Evolutionary conservation across 2,329 filamentous ascomycete species (phyloP), one percentile per base, ranked within the genome.

Genomic region (Scytalidium sp.): DNA sequence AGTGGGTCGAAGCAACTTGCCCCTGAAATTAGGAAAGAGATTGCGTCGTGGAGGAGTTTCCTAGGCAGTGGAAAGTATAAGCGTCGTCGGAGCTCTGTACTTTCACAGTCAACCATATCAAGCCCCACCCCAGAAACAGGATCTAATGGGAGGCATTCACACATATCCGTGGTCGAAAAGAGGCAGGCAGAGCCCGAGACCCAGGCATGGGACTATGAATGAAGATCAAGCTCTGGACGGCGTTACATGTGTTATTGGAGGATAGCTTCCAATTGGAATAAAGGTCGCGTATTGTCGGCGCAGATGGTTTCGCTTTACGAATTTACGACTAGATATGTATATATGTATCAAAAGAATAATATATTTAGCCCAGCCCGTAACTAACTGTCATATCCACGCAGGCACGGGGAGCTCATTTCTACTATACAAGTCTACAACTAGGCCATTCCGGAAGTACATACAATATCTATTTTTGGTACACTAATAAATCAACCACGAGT

Each of bases 71-170:
- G 32, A n/a, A 36, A 44, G 47, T 45, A 36, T 52, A 27, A 39
- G 44, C 20, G 56, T 65, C 29, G 52, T 56, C 36, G 47, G 51
- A 17, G 58, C 62, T 17, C 48, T 65, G 9, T 47, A 58, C 11
- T 29, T 54, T 58, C 41, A 15, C 32, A 36, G 15, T 10, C 32
- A 11, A 50, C 49, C 5, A 53, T 47, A 5, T 47, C 45, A 6
- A 41, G 39, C 19, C 48, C 51, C 15, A 55, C 43, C 20, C 51
- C 51, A 19, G 40, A 21, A n/a, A 51, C 41, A 45, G 46, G 47
- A 10, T 52, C 54, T 25, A 52, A 49, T 20, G 50, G 45, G 11
- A 55, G 52, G 21, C 41, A 36, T 36, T 36, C 32, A 36, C n/a
- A n/a, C n/a, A n/a, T n/a, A n/a, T n/a, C n/a, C n/a, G n/a, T 21